Evolutionary conservation across 2,329 filamentous ascomycete species (phyloP).

Genomic region (Capronia americana): DNA sequence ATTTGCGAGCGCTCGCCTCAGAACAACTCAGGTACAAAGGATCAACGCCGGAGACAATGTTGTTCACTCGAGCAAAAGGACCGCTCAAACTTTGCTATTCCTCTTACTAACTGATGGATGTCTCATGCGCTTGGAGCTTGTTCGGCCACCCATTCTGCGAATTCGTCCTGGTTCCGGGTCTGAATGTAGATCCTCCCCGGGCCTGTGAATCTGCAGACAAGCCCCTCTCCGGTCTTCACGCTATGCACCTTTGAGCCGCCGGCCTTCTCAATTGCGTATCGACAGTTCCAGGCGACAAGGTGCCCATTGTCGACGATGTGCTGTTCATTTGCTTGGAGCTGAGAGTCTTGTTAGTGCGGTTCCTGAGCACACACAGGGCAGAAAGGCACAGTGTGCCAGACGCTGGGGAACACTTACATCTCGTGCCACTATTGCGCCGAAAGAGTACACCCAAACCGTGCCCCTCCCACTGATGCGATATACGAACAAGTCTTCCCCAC

Average conservation of each 20-base stretch:
- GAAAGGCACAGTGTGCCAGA: background rate
- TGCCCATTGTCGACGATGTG: constrained; percentile 37
- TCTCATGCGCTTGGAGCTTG: constrained; percentile 5
- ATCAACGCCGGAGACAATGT: background rate
- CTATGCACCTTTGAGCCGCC: constrained; percentile 21
- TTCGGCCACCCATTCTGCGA: constrained; percentile 23
- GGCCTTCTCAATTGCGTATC: constrained; percentile 33
- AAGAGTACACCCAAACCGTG: constrained; percentile 31
- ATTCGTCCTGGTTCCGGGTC: constrained; percentile 35
- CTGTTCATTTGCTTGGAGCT: constrained; percentile 32
- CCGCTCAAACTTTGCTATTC: background rate
- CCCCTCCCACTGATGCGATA: constrained; percentile 32
- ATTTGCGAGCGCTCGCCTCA: background rate
- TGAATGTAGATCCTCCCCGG: constrained; percentile 36
- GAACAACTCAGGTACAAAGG: background rate
- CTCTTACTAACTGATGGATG: background rate
- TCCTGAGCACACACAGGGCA: background rate
- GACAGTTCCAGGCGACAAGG: constrained; percentile 35
- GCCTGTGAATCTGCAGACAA: constrained; percentile 35
- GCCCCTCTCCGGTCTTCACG: constrained; percentile 33
- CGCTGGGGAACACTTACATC: constrained; percentile 28
- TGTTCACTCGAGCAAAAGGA: background rate
- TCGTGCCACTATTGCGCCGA: constrained; percentile 28
- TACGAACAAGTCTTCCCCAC: constrained; percentile 35
- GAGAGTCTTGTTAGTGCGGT: constrained; percentile 1